Evolutionary conservation across 2,329 filamentous ascomycete genomes (phyloP).

Genomic region (Hortaea sp.): DNA sequence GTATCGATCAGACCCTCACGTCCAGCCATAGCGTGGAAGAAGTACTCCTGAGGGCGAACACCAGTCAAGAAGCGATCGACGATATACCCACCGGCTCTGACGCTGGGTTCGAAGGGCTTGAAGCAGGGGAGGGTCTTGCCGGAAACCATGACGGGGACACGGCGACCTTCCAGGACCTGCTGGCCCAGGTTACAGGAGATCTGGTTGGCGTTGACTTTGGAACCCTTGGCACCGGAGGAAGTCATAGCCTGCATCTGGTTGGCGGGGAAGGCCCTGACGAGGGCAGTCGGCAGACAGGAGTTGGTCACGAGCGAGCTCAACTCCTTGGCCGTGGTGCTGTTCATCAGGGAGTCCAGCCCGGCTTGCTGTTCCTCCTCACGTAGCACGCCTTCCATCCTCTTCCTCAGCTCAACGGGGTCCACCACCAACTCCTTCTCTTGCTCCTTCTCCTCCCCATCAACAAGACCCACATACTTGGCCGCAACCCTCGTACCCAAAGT

Average conservation of each 20-base stretch:
- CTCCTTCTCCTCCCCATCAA: constrained; percentile 50
- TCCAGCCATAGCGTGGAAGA: constrained; percentile 99
- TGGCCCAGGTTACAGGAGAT: constrained; percentile 97
- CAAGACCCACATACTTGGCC: constrained; percentile 77
- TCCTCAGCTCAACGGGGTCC: constrained; percentile 60
- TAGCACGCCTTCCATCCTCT: constrained; percentile 77
- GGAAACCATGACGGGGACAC: constrained; percentile 95
- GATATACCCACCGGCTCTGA: constrained; percentile 87
- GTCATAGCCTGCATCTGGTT: constrained; percentile 99
- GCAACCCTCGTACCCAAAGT: constrained; percentile 69
- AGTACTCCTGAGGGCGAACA: constrained; percentile 94
- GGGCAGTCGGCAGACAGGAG: constrained; percentile 67
- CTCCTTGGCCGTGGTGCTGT: constrained; percentile 50
- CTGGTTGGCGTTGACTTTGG: constrained; percentile 84
- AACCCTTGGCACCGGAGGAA: constrained; percentile 88
- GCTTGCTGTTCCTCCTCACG: constrained; percentile 86
- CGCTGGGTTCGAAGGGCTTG: constrained; percentile 77
- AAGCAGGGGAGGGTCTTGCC: constrained; percentile 95
- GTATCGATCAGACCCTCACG: constrained; percentile 98
- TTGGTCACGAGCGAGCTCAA: constrained; percentile 72
- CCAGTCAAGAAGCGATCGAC: constrained; percentile 95
- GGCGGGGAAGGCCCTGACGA: constrained; percentile 85
- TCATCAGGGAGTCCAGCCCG: constrained; percentile 81
- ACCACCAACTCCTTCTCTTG: not conserved
- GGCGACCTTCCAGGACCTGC: constrained; percentile 86